Evolutionary conservation across 768 basidiomycete genomes (phyloP).

Genomic region (Xanthoconium stramineum): DNA sequence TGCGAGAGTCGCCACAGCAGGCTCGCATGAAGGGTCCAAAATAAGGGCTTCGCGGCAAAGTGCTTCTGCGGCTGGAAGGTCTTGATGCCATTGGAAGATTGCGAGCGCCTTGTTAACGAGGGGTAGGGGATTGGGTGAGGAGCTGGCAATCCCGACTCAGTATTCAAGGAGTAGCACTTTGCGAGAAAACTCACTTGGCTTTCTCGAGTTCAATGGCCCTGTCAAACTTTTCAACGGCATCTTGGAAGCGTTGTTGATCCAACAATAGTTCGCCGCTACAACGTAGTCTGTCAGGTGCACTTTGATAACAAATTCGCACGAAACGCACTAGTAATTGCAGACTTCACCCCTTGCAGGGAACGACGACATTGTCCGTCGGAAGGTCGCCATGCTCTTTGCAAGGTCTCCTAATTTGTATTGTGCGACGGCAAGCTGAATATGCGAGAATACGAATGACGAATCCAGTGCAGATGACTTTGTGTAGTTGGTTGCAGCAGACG

Average conservation of each 20-base stretch:
- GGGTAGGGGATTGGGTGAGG: constrained; percentile 80
- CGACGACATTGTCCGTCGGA: too few relatives aligned
- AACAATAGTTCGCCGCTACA: constrained; percentile 87
- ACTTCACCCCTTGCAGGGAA: too few relatives aligned
- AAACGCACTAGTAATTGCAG: too few relatives aligned
- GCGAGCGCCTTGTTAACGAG: too few relatives aligned
- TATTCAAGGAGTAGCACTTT: not conserved
- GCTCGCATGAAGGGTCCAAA: constrained; percentile 92
- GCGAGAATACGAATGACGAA: constrained; percentile 87
- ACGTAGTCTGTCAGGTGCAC: not conserved
- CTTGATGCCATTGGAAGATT: constrained; percentile 97
- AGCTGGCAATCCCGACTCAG: constrained; percentile 27
- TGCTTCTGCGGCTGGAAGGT: constrained; percentile 74
- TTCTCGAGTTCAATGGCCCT: constrained; percentile 87
- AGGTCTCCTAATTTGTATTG: too few relatives aligned
- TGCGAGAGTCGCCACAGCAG: constrained; percentile 92
- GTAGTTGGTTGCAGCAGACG: constrained; percentile 86
- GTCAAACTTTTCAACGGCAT: constrained; percentile 92
- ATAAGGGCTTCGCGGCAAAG: constrained; percentile 86
- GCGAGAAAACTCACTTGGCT: constrained; percentile 46
- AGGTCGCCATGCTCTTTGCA: too few relatives aligned
- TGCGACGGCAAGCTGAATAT: too few relatives aligned
- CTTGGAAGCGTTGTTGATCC: constrained; percentile 85
- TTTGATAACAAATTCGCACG: too few relatives aligned
- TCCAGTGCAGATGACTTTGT: constrained; percentile 86